Base-by-base conservation (phyloP, 225 moss, liverwort and hornwort genomes). In the Lunularia cruciata region DNA sequence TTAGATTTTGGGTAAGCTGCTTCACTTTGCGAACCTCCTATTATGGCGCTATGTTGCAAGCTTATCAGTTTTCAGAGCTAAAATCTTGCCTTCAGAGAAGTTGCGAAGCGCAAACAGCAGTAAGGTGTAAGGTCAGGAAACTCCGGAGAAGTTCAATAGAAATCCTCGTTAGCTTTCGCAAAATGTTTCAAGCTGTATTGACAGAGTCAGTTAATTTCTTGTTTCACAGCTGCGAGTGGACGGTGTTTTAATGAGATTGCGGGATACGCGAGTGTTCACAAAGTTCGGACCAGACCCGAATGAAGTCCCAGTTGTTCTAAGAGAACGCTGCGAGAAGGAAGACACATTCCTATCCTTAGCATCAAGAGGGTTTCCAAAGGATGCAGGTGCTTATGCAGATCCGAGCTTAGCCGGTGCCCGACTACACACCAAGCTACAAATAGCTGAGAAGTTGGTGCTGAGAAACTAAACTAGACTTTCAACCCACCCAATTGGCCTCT, bases 201-300 rank as follows among this genome's bases (percentile, higher is more conserved):
- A n/a, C n/a, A n/a, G n/a, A n/a, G n/a, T n/a, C n/a, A n/a, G n/a
- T n/a, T n/a, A n/a, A n/a, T n/a, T n/a, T n/a, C 20, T 65, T 43
- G 56, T 27, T 11, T 74, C 23, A 49, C 80, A 92, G 90, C 70
- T 93, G 73, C 86, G 93, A 65, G 90, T 93, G 74, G 93, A 93
- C 73, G 93, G 93, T 48, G 88, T 86, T 54, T 77, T 93, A 42
- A 84, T 93, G 84, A 85, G 92, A 76, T 72, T 90, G 35, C 73
- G 92, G 51, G 90, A 90, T 70, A 87, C 88, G 15, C 85, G 93
- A 67, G 79, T 90, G 80, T 90, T 85, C 60, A 83, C 82, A 38
- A 80, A 64, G 48, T 90, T 93, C 58, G 78, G 67, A 57, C 75
- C 73, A 66, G 81, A 79, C 74, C 75, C 81, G 14, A 76, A 73